Conservation (phyloP, 306 rosid genomes). For the Arachis hypogaea region DNA sequence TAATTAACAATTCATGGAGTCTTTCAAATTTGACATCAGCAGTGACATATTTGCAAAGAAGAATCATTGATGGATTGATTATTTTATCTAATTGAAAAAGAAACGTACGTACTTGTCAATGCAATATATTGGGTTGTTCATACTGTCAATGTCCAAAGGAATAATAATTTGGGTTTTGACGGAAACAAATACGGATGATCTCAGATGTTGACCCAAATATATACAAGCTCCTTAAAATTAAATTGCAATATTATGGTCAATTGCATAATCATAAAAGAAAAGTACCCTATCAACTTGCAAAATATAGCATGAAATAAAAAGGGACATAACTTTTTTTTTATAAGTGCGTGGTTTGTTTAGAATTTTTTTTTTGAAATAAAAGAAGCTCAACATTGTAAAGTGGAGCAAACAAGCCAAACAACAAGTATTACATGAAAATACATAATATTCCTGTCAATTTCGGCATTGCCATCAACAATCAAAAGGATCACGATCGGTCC, state of each 20-base stretch:
- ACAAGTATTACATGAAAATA: too few species aligned
- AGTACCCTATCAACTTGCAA: conserved; percentile 29
- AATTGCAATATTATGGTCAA: conserved; percentile 16
- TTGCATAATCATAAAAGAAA: conserved; percentile 28
- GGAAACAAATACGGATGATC: background rate
- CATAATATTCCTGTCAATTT: too few species aligned
- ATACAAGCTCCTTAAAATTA: background rate
- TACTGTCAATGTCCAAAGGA: background rate
- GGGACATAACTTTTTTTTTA: background rate
- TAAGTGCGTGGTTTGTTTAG: too few species aligned
- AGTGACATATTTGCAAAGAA: conserved; percentile 31
- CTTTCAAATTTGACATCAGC: conserved; percentile 31
- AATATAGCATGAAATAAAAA: conserved; percentile 3
- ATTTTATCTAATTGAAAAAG: background rate
- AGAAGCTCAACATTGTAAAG: too few species aligned
- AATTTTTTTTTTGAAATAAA: too few species aligned
- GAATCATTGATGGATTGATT: background rate
- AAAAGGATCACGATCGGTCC: too few species aligned
- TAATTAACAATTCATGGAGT: background rate
- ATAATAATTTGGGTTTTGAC: conserved; percentile 7
- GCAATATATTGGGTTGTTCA: conserved; percentile 24
- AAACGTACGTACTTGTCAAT: background rate
- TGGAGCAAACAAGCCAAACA: too few species aligned
- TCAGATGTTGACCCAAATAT: conserved; percentile 20
- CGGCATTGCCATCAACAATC: too few species aligned